Percentiles rank a stretch among this genome's conserved stretches.
These are phyloP conservation scores for Tetrahymena elliotti DNA, from an alignment of 73 alveolate species.

Conservation along the genomic window DNA sequence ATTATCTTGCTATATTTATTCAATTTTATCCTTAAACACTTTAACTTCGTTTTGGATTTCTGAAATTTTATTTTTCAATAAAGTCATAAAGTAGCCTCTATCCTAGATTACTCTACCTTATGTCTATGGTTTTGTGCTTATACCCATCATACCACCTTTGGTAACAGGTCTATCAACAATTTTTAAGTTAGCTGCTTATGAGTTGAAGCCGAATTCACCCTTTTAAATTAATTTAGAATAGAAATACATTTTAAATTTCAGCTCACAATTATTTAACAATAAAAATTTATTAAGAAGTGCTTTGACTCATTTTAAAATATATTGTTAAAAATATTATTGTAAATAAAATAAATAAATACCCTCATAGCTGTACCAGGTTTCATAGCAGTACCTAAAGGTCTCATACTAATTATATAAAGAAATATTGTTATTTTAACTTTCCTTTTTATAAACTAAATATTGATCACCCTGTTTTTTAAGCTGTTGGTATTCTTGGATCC, in stretches of 20 bases:
- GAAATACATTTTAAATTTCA: background rate
- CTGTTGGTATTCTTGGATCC: background rate
- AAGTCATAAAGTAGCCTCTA: slow-evolving; percentile 55
- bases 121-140: slow-evolving; percentile 63
- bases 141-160: slow-evolving; percentile 86
- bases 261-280: too few relatives aligned
- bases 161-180: slow-evolving; percentile 94
- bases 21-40: slow-evolving; percentile 81
- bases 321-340: background rate
- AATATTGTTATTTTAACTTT: background rate
- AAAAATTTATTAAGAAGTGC: background rate
- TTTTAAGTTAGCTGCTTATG: slow-evolving; percentile 72
- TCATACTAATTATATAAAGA: background rate
- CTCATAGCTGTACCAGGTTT: background rate
- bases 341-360: background rate
- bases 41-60: slow-evolving; percentile 78
- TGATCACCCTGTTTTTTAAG: background rate
- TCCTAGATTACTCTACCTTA: slow-evolving; percentile 81
- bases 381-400: background rate
- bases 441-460: background rate
- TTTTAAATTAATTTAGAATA: background rate
- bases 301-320: background rate
- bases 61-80: slow-evolving; percentile 62
- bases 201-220: slow-evolving; percentile 26
- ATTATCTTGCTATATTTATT: slow-evolving; percentile 80